phyloP scores from a whole-genome alignment of 2,329 filamentous ascomycete genomes.

The Geosmithia putterillii region DNA sequence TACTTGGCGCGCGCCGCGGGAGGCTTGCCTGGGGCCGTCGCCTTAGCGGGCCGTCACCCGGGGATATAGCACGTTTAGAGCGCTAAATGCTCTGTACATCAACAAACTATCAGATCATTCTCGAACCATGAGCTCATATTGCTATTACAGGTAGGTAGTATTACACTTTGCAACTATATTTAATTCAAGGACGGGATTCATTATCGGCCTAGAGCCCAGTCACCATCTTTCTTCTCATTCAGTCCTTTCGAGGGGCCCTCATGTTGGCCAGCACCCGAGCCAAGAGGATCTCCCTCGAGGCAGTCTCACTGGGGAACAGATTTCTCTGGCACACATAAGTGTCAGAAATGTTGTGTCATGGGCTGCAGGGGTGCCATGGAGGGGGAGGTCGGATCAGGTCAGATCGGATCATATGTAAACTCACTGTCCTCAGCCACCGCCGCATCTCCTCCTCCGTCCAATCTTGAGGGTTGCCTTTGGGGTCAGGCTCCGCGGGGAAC shows the following conservation, averaged over 20 bases:
- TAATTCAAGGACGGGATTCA: too few species aligned
- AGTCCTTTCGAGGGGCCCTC: conserved; percentile 12
- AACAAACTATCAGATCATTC: neutral
- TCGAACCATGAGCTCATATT: too few species aligned
- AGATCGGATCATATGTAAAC: conserved; percentile 24
- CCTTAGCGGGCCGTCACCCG: neutral
- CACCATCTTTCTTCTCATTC: neutral
- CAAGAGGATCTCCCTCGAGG: conserved; percentile 32
- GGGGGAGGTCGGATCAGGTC: neutral
- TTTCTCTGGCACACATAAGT: conserved; percentile 24
- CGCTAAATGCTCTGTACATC: neutral
- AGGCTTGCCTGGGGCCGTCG: neutral
- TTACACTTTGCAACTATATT: too few species aligned
- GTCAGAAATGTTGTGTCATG: neutral
- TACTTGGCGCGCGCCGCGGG: neutral
- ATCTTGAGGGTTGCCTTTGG: conserved; percentile 54
- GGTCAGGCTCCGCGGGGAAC: conserved; percentile 64
- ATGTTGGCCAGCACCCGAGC: conserved; percentile 34
- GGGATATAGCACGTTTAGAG: neutral
- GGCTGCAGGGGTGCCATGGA: neutral
- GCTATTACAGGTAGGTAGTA: too few species aligned
- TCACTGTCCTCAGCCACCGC: conserved; percentile 70
- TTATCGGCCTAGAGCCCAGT: too few species aligned
- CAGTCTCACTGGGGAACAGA: conserved; percentile 28
- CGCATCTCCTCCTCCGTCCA: conserved; percentile 77